phyloP scores from a whole-genome alignment of 768 basidiomycete genomes.

The Trametopsis cervina region DNA sequence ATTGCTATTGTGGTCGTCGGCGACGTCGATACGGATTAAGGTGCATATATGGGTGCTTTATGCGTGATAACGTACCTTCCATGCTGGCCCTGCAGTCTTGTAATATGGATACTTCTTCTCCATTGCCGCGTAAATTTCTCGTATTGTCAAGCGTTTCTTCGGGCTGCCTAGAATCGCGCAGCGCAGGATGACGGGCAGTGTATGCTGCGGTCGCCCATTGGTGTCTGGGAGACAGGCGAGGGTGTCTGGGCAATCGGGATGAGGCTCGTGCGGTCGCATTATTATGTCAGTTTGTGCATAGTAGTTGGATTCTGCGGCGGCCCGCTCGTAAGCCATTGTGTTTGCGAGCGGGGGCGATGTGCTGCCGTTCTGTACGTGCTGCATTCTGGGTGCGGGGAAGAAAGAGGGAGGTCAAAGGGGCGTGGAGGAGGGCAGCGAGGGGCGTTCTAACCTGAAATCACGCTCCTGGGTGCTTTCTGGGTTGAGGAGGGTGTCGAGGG shows the following conservation, averaged over 20 bases:
- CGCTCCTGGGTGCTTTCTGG: constrained; percentile 20
- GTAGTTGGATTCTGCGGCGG: constrained; percentile 14
- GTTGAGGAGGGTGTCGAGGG: constrained; percentile 25
- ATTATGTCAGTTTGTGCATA: constrained; percentile 18
- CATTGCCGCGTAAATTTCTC: constrained; percentile 84
- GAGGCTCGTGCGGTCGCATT: constrained; percentile 31
- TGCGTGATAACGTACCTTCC: constrained; percentile 53
- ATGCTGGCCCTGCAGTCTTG: constrained; percentile 71
- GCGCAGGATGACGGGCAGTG: constrained; percentile 76
- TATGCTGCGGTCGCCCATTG: constrained; percentile 73
- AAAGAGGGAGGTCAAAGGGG: constrained; percentile 3
- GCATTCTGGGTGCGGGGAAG: constrained; percentile 4
- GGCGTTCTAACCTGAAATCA: constrained; percentile 15
- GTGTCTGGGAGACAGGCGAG: constrained; percentile 76
- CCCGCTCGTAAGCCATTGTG: constrained; percentile 12
- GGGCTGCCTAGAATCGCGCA: constrained; percentile 79
- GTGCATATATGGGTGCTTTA: constrained; percentile 2
- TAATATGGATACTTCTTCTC: constrained; percentile 81
- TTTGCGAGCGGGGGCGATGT: constrained; percentile 9
- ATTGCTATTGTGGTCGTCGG: constrained; percentile 49
- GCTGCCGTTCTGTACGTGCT: constrained; percentile 10
- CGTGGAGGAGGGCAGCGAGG: background rate
- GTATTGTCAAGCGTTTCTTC: constrained; percentile 69
- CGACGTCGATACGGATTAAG: too few relatives aligned
- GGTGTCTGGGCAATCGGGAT: constrained; percentile 73